phyloP scores from a whole-genome alignment of 2,329 filamentous ascomycete species.

The Curvularia sp. region DNA sequence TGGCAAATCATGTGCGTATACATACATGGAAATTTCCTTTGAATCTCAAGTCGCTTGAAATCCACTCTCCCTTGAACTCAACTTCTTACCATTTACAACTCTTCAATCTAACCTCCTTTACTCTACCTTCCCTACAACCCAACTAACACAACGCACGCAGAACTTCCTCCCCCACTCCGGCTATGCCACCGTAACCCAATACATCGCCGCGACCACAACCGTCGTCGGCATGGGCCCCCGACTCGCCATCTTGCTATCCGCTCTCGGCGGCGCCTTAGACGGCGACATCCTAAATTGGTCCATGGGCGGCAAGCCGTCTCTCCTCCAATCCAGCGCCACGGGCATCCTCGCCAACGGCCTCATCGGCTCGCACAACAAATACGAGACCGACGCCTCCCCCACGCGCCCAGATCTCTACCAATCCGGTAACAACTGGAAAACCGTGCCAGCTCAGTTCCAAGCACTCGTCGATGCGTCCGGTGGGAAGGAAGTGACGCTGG shows the following conservation, averaged over 20 bases:
- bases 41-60: too few species aligned
- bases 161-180: constrained; percentile 33
- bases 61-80: too few species aligned
- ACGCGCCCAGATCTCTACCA: constrained; percentile 33
- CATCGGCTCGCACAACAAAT: constrained; percentile 34
- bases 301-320: constrained; percentile 32
- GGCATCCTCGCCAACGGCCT: constrained; percentile 30
- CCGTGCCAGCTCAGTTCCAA: constrained; percentile 30
- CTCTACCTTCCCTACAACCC: too few species aligned
- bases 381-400: constrained; percentile 33
- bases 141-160: neutral
- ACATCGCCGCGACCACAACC: constrained; percentile 28
- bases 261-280: constrained; percentile 26
- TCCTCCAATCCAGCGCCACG: constrained; percentile 27
- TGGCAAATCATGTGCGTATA: constrained; percentile 32
- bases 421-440: constrained; percentile 33
- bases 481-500: constrained; percentile 28
- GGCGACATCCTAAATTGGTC: constrained; percentile 32
- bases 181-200: constrained; percentile 31
- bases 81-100: too few species aligned
- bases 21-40: too few species aligned
- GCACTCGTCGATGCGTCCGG: constrained; percentile 30
- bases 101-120: too few species aligned
- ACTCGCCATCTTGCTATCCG: constrained; percentile 27
- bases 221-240: constrained; percentile 33